Percentiles rank a stretch among this genome's conserved stretches.
These are phyloP conservation scores for Tephrocybe sp. DNA, from an alignment of 768 basidiomycete species.

Conservation along the genomic window DNA sequence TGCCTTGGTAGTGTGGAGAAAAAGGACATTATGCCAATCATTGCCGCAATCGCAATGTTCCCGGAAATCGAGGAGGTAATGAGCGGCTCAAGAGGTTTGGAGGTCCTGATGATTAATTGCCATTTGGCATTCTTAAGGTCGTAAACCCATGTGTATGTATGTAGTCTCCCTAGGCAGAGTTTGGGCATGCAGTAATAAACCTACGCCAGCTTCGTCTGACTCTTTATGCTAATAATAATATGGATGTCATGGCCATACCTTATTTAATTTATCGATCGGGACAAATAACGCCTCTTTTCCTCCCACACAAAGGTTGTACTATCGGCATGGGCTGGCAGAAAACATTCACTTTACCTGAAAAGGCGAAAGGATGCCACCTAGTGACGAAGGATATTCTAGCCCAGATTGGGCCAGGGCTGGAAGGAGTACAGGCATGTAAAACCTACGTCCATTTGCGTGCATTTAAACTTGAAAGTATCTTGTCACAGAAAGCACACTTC, in stretches of 20 bases:
- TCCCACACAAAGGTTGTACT: too few relatives aligned
- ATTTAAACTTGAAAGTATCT: neutral
- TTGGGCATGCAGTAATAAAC: too few relatives aligned
- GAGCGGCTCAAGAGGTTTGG: conserved; percentile 53
- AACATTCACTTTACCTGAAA: conserved; percentile 62
- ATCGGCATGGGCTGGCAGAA: conserved; percentile 91
- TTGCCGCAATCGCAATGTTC: conserved; percentile 87
- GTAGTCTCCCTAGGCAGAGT: too few relatives aligned
- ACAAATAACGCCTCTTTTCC: too few relatives aligned
- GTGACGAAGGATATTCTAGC: conserved; percentile 72
- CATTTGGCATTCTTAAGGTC: too few relatives aligned
- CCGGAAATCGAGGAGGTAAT: conserved; percentile 84
- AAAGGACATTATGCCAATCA: conserved; percentile 95
- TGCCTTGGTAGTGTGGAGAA: conserved; percentile 67
- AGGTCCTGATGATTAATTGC: conserved; percentile 13
- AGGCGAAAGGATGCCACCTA: conserved; percentile 72
- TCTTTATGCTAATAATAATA: too few relatives aligned
- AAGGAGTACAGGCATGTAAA: conserved; percentile 54
- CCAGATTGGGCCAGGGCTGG: conserved; percentile 68
- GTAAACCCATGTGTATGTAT: too few relatives aligned
- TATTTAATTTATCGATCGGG: too few relatives aligned
- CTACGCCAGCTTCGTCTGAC: too few relatives aligned
- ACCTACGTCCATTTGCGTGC: neutral
- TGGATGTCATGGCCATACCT: too few relatives aligned
- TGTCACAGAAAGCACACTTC: conserved; percentile 62